Evolutionary conservation across 2,329 filamentous ascomycete genomes (phyloP).

Genomic region (Pyrenophora seminiperda): DNA sequence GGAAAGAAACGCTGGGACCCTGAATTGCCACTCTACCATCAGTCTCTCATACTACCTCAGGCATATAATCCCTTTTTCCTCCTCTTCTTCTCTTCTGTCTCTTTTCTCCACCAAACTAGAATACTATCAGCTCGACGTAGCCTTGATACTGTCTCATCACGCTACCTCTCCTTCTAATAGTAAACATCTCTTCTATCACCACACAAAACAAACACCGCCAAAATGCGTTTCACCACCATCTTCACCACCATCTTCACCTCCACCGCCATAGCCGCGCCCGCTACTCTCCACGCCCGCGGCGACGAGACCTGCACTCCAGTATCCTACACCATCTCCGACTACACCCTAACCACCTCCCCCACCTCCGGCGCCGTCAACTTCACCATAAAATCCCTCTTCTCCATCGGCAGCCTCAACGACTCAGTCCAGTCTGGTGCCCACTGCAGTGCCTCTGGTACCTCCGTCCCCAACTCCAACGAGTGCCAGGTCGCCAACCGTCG

Average conservation of each 20-base stretch:
- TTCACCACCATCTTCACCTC: constrained; percentile 27
- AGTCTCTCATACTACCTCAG: too few species aligned
- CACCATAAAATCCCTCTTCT: constrained; percentile 31
- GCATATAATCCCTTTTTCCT: background rate
- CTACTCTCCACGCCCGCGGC: constrained; percentile 13
- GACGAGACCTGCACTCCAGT: constrained; percentile 28
- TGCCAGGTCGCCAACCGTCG: constrained; percentile 25
- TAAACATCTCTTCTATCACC: background rate
- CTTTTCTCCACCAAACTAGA: too few species aligned
- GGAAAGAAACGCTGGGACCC: too few species aligned
- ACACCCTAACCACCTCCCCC: constrained; percentile 21
- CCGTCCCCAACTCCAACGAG: constrained; percentile 27
- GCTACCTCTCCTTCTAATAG: background rate
- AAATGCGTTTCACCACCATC: constrained; percentile 15
- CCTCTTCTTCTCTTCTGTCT: too few species aligned
- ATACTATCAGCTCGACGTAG: too few species aligned
- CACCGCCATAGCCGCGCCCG: constrained; percentile 23
- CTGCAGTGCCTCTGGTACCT: constrained; percentile 24
- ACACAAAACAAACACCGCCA: background rate
- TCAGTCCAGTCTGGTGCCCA: constrained; percentile 18
- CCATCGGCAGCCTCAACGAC: constrained; percentile 22
- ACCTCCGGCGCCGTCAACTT: constrained; percentile 28
- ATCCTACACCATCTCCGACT: constrained; percentile 35
- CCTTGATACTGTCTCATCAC: background rate
- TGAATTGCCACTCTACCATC: too few species aligned